Conservation (phyloP, 495 filamentous ascomycete species). For the Opeltia flavorubescens region DNA sequence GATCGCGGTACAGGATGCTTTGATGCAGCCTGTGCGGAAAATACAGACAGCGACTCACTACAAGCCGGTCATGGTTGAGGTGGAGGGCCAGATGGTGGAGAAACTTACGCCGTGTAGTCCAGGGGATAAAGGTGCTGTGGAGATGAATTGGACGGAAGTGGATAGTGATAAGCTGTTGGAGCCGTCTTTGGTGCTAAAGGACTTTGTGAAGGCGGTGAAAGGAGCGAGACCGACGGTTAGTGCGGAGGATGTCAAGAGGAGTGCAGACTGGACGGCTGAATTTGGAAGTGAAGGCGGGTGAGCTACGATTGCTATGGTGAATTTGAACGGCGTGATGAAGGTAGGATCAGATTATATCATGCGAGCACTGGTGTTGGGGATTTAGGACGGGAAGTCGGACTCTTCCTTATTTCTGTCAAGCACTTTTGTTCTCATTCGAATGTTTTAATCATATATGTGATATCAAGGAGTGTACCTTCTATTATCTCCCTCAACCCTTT, state of each 20-base stretch:
- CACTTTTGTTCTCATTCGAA: too few relatives aligned
- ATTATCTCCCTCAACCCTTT: too few relatives aligned
- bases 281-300: conserved; percentile 86
- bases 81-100: conserved; percentile 45
- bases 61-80: conserved; percentile 55
- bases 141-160: conserved; percentile 88
- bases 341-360: too few relatives aligned
- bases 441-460: too few relatives aligned
- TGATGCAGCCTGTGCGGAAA: conserved; percentile 95
- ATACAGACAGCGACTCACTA: conserved; percentile 98
- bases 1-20: conserved; percentile 90
- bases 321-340: too few relatives aligned
- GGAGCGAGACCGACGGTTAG: conserved; percentile 81
- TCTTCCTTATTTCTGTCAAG: too few relatives aligned
- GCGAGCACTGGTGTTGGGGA: neutral
- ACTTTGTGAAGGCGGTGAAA: conserved; percentile 88
- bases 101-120: conserved; percentile 90
- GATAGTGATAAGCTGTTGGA: conserved; percentile 73
- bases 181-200: conserved; percentile 72
- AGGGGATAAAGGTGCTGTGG: conserved; percentile 66
- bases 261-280: conserved; percentile 88
- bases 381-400: too few relatives aligned
- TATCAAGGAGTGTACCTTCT: too few relatives aligned
- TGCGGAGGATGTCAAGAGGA: conserved; percentile 62
- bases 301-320: too few relatives aligned